These are phyloP conservation scores for Camelina neglecta DNA, from an alignment of 345 rosid species.

Conservation along the genomic window DNA sequence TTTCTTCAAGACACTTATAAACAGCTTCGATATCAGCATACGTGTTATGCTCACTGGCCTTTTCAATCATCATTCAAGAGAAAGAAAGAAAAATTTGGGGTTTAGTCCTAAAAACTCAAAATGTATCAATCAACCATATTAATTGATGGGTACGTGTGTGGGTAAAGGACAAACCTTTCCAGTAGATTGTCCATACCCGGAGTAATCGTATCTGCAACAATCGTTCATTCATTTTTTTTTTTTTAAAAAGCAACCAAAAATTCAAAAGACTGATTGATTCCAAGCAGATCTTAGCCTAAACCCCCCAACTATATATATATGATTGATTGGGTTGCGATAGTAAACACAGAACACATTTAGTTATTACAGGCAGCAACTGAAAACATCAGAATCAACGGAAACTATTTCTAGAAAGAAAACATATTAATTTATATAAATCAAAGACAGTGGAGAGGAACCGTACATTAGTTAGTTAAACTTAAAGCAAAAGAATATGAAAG, in stretches of 20 bases:
- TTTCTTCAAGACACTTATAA: slow-evolving; percentile 90
- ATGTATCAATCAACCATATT: neutral
- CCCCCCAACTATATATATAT: no score
- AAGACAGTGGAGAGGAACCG: no score
- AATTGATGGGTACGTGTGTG: neutral
- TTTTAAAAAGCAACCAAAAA: neutral
- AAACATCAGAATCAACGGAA: no score
- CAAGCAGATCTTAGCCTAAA: neutral
- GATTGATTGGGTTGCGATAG: no score
- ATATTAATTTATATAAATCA: no score
- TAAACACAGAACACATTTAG: no score
- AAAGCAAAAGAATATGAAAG: no score
- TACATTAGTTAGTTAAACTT: no score
- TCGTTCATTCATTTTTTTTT: no score
- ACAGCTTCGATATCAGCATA: slow-evolving; percentile 96
- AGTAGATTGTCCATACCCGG: slow-evolving; percentile 93
- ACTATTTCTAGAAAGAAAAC: no score
- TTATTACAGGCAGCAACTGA: no score
- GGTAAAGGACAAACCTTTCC: slow-evolving; percentile 76
- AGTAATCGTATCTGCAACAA: slow-evolving; percentile 83
- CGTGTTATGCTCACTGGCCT: slow-evolving; percentile 98
- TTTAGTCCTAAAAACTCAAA: neutral
- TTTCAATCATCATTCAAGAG: slow-evolving; percentile 32
- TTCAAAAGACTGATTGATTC: neutral
- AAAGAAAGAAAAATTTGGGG: neutral